Evolutionary conservation across 495 filamentous ascomycete species (phyloP).

Genomic region (Penicillium verhagenii): DNA sequence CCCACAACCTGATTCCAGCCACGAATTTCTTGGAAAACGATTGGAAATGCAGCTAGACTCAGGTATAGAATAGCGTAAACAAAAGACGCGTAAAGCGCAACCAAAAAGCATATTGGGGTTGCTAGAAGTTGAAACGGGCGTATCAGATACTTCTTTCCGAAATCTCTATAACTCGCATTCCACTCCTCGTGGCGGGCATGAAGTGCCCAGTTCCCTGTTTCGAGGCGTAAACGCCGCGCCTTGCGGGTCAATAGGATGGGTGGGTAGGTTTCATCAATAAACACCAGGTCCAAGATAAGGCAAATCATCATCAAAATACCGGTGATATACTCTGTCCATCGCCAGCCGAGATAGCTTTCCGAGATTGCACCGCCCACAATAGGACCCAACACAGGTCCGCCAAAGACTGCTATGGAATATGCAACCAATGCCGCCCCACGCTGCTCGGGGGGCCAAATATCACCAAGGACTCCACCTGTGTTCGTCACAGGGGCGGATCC

Average conservation of each 20-base stretch:
- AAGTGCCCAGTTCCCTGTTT: slow-evolving; percentile 46
- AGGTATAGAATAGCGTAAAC: slow-evolving; percentile 41
- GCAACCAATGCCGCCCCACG: slow-evolving; percentile 60
- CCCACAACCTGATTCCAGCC: slow-evolving; percentile 41
- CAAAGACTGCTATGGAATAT: slow-evolving; percentile 52
- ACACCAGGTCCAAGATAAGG: slow-evolving; percentile 23
- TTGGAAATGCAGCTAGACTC: slow-evolving; percentile 46
- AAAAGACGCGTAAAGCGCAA: slow-evolving; percentile 43
- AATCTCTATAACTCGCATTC: slow-evolving; percentile 38
- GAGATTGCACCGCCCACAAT: slow-evolving; percentile 44
- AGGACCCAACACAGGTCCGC: slow-evolving; percentile 43
- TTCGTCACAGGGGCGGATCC: slow-evolving; percentile 65
- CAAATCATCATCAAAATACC: slow-evolving; percentile 33
- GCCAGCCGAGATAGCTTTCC: slow-evolving; percentile 39
- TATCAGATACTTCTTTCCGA: slow-evolving; percentile 38
- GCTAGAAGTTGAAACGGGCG: slow-evolving; percentile 43
- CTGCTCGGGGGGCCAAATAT: slow-evolving; percentile 57
- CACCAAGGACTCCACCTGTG: slow-evolving; percentile 65
- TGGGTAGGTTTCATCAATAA: slow-evolving; percentile 37
- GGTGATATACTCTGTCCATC: slow-evolving; percentile 43
- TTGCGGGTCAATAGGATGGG: slow-evolving; percentile 38
- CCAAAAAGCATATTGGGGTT: slow-evolving; percentile 43
- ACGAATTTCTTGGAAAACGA: slow-evolving; percentile 48
- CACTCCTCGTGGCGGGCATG: slow-evolving; percentile 48
- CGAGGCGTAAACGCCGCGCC: slow-evolving; percentile 36